These are phyloP conservation scores for Lichina pygmaea DNA, from an alignment of 495 filamentous ascomycete species.

Conservation along the genomic window DNA sequence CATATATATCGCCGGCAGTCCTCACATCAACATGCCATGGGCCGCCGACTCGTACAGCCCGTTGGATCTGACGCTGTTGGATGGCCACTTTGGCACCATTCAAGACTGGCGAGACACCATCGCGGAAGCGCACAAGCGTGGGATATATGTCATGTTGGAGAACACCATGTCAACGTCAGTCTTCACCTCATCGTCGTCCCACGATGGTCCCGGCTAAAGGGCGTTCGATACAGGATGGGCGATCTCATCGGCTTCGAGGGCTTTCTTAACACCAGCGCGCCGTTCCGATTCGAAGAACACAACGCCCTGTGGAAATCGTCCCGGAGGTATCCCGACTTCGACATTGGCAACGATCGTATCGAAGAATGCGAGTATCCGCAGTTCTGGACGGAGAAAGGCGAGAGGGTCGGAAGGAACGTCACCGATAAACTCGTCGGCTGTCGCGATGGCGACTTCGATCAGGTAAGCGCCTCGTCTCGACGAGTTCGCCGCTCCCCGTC, in stretches of 20 bases:
- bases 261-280: conserved; percentile 16
- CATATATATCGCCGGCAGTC: conserved; percentile 24
- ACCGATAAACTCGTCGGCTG: conserved; percentile 12
- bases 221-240: conserved; percentile 11
- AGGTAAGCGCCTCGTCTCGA: conserved; percentile 2
- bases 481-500: not conserved
- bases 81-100: conserved; percentile 20
- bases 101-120: conserved; percentile 13
- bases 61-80: conserved; percentile 39
- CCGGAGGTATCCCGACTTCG: conserved; percentile 16
- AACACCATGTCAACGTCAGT: conserved; percentile 15
- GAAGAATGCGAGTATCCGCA: conserved; percentile 13
- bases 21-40: conserved; percentile 17
- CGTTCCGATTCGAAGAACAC: conserved; percentile 17
- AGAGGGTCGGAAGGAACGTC: conserved; percentile 6
- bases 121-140: conserved; percentile 12
- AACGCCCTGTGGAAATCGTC: conserved; percentile 17
- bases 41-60: conserved; percentile 22
- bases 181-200: not conserved
- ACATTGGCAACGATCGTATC: conserved; percentile 10
- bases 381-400: conserved; percentile 12
- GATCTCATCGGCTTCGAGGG: conserved; percentile 21
- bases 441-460: conserved; percentile 15
- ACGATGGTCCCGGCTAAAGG: not conserved
- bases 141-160: conserved; percentile 17